phyloP scores from a whole-genome alignment of 2,329 filamentous ascomycete species.

The Raffaelea ambrosiae region DNA sequence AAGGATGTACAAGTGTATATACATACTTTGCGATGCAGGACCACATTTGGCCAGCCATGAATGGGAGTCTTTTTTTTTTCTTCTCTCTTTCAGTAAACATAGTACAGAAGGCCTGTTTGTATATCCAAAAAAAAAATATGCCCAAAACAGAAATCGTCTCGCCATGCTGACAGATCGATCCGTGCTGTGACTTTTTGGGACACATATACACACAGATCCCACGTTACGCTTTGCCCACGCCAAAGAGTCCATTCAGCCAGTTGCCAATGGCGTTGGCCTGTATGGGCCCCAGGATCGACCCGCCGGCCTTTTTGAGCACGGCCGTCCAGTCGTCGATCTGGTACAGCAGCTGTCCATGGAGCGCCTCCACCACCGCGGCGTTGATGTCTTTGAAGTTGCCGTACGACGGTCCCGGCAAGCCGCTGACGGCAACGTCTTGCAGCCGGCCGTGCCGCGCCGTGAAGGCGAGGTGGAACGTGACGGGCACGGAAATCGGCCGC shows the following conservation, averaged over 20 bases:
- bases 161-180: no score
- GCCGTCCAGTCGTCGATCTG: conserved; percentile 20
- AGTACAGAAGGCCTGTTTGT: no score
- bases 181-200: no score
- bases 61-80: no score
- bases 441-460: conserved; percentile 32
- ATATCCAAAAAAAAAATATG: no score
- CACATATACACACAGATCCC: neutral
- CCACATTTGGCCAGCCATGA: no score
- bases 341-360: conserved; percentile 17
- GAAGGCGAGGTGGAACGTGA: conserved; percentile 23
- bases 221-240: conserved; percentile 8
- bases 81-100: no score
- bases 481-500: conserved; percentile 37
- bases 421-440: conserved; percentile 17
- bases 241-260: conserved; percentile 24
- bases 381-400: no score
- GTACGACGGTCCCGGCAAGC: no score
- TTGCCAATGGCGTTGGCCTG: conserved; percentile 10
- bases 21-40: no score
- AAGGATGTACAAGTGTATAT: no score
- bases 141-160: no score
- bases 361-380: conserved; percentile 9
- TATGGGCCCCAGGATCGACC: conserved; percentile 4
- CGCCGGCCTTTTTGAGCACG: conserved; percentile 12